Percentiles rank a stretch among this genome's conserved stretches.
phyloP scores from a whole-genome alignment of 176 grass and related monocot genomes.

The Zizania latifolia region DNA sequence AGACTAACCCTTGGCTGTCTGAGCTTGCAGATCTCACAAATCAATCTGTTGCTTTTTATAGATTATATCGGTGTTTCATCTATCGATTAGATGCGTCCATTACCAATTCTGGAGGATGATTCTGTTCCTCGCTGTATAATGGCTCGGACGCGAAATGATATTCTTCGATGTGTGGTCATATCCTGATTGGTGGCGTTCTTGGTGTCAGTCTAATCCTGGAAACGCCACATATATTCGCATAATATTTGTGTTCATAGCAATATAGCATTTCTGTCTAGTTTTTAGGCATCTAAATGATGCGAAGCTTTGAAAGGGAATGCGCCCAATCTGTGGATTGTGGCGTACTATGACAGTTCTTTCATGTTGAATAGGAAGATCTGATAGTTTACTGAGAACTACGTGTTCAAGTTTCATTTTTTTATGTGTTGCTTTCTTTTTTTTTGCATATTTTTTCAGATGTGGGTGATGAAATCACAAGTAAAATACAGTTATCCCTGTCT shows the following conservation, averaged over 20 bases:
- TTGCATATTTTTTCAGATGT: slow-evolving; percentile 11
- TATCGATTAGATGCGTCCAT: slow-evolving; percentile 27
- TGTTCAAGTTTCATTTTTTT: background rate
- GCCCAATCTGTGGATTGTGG: background rate
- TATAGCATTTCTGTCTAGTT: no score
- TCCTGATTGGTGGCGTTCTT: slow-evolving; percentile 61
- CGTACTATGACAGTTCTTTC: slow-evolving; percentile 43
- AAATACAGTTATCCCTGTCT: slow-evolving; percentile 89
- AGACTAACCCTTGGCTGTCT: slow-evolving; percentile 69
- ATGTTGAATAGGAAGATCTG: slow-evolving; percentile 74
- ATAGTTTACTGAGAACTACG: background rate
- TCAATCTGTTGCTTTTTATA: background rate
- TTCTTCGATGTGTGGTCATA: slow-evolving; percentile 48
- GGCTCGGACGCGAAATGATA: slow-evolving; percentile 49
- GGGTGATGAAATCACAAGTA: slow-evolving; percentile 55
- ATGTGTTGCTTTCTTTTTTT: accelerated
- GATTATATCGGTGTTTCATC: background rate
- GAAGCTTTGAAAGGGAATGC: slow-evolving; percentile 33
- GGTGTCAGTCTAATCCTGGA: slow-evolving; percentile 55
- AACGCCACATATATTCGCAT: slow-evolving; percentile 49
- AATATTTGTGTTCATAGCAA: accelerated
- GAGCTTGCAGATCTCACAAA: slow-evolving; percentile 12
- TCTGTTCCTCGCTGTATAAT: slow-evolving; percentile 54
- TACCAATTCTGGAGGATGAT: slow-evolving; percentile 58
- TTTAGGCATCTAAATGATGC: slow-evolving; percentile 44